Conservation (phyloP, 441 rosid genomes). For the Croton laevigatus region DNA sequence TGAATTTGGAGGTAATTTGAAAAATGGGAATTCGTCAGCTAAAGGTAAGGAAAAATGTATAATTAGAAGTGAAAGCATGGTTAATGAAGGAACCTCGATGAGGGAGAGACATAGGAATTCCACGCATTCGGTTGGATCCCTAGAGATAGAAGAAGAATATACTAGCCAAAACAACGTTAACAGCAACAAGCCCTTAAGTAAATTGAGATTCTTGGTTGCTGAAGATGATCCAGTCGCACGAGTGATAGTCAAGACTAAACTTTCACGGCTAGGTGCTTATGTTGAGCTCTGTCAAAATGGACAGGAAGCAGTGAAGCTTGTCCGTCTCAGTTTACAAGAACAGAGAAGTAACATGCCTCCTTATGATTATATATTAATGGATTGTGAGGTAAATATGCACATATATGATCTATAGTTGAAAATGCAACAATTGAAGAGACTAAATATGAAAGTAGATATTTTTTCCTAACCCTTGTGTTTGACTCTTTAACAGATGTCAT, state of each 20-base stretch:
- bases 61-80: background rate
- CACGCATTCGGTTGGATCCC: background rate
- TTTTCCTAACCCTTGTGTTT: background rate
- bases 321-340: constrained; percentile 34
- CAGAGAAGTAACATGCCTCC: constrained; percentile 35
- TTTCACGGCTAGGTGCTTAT: constrained; percentile 47
- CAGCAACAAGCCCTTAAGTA: constrained; percentile 31
- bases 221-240: constrained; percentile 41
- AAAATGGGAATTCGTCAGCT: constrained; percentile 10
- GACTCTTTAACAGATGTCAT: constrained; percentile 51
- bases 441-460: background rate
- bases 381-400: constrained; percentile 52
- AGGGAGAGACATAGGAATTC: constrained; percentile 11
- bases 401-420: background rate
- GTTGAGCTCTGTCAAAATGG: constrained; percentile 50
- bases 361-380: constrained; percentile 72
- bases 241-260: constrained; percentile 26
- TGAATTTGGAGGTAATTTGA: constrained; percentile 43
- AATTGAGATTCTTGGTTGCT: constrained; percentile 57
- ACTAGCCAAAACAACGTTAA: background rate
- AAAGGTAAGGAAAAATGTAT: constrained; percentile 4
- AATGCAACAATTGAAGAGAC: background rate
- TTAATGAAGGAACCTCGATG: constrained; percentile 29
- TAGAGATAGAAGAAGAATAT: constrained; percentile 25
- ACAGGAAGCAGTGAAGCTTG: constrained; percentile 52